Evolutionary conservation across 176 grass and related monocot genomes (phyloP), one percentile per base, ranked within the genome.

Genomic region (Puccinellia tenuiflora): DNA sequence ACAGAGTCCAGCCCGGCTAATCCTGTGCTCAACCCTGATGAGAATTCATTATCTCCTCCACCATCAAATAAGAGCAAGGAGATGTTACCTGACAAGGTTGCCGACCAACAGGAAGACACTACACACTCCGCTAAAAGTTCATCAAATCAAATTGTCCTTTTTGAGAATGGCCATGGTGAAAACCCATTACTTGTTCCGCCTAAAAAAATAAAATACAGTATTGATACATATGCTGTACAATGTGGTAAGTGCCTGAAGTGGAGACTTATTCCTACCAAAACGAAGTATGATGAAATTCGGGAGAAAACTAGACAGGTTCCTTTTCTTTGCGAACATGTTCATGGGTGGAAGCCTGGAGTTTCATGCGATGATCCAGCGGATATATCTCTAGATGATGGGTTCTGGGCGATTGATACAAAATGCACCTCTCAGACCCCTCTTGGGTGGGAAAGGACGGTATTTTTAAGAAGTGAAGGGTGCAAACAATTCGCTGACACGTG

Each of bases 241-340:
- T 97, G 91, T 73, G 77, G 85, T 29, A 72, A 81, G 35, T 97
- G 94, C 78, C 76, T 63, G 55, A 94, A 97, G 84, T 97, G 87
- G 90, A 83, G 94, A 65, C 47, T 97, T 22, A 71, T 94, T 78
- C 80, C 94, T 45, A 78, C 77, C 59, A 90, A 94, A 84, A 80
- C 92, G 26, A 94, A 90, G 70, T 97, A 94, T 13, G 94, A 97
- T 79, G 87, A 90, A 86, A 87, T 94, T 69, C 85, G 92, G 51
- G 92, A 88, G 25, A 68, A 43, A 12, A 78, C 82, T 62, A 46
- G 54, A 61, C 15, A 75, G n/a, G 73, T 86, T 33, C 92, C 87
- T 34, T 97, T 94, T 87, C 38, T 71, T 1, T 97, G 91, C 21
- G 73, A 92, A 33, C 78, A 79, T 65, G 88, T 86, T 18, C 43